Evolutionary conservation across 2,329 filamentous ascomycete genomes (phyloP), one percentile per base, ranked within the genome.

Genomic region (Fusarium torreyae): DNA sequence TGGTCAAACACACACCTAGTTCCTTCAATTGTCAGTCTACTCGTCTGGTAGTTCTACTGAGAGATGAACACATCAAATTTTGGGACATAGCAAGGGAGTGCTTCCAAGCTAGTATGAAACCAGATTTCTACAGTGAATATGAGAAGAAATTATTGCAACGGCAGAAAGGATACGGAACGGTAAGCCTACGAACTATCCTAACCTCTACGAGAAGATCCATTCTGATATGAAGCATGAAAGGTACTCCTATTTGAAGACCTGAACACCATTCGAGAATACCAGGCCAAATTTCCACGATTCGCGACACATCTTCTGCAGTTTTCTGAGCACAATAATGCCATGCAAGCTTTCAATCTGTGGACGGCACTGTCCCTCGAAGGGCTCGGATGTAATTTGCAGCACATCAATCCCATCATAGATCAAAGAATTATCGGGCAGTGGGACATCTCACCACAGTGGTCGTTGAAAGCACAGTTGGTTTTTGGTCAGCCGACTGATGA

Each of bases 21-120:
- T 63, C 60, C 3, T 67, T 65, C 14, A 67, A 67, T 34, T 67
- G 60, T 11, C 60, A 67, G 17, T 52, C 64, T 3, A 67, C 56
- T 7, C 51, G 64, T 4, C 42, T 65, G 2, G 64, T 67, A 10
- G 34, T 65, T 38, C 54, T 65, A 5, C 18, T 64, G 2, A 36
- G 42, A 31, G 43, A 51, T 10, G 50, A 67, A 5, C 60, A 67
- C 10, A 38, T 53, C 15, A 56, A 54, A 26, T 58, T 67, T 11
- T 67, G 64, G 60, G 55, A 54, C 2, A 61, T 67, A 2, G 64
- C 56, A 28, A 67, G 34, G 22, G 22, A 59, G 13, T 48, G 51
- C 28, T 59, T 61, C 14, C 57, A 53, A 18, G 51, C 60, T 2
- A 61, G 56, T n/a, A 42, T 67, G 51, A 48, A 48, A 15, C 17